phyloP scores from a whole-genome alignment of 2,329 filamentous ascomycete species.

The Chrysosporium queenslandicum region DNA sequence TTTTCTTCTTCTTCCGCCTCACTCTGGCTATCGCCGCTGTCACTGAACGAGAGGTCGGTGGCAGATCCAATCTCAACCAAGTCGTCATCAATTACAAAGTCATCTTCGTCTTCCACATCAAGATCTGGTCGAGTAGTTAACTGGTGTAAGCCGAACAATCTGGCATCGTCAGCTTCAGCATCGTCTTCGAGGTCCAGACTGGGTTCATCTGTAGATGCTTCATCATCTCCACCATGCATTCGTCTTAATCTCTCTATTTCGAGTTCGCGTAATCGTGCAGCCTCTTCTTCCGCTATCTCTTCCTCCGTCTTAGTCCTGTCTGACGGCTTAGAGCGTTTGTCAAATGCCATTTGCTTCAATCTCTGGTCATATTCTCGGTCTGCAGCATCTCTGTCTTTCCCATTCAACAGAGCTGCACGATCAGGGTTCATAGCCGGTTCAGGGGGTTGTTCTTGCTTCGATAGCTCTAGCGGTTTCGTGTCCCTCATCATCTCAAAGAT shows the following conservation, averaged over 20 bases:
- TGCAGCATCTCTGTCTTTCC: conserved; percentile 54
- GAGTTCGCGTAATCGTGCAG: conserved; percentile 63
- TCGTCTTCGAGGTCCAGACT: conserved; percentile 38
- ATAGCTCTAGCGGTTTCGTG: conserved; percentile 46
- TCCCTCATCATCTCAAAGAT: conserved; percentile 61
- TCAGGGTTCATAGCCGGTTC: conserved; percentile 51
- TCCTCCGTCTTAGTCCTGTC: conserved; percentile 87
- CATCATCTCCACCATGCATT: conserved; percentile 74
- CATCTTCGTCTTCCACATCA: conserved; percentile 84
- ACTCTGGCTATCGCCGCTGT: conserved; percentile 35
- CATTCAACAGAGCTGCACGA: conserved; percentile 50
- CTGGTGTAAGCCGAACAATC: conserved; percentile 53
- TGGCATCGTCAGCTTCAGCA: conserved; percentile 46
- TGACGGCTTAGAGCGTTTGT: conserved; percentile 74
- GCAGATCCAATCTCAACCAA: conserved; percentile 72
- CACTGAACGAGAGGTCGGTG: conserved; percentile 33
- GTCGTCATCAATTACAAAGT: conserved; percentile 83
- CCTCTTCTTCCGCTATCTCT: conserved; percentile 69
- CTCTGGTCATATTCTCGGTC: conserved; percentile 83
- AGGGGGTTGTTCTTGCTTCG: conserved; percentile 35
- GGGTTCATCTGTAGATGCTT: conserved; percentile 37
- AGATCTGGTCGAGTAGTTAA: conserved; percentile 38
- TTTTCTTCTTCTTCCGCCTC: conserved; percentile 50
- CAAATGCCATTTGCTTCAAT: conserved; percentile 70
- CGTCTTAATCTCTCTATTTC: conserved; percentile 72